A percentile compares a stretch with the other conserved stretches of the same genome.
phyloP scores from a whole-genome alignment of 805 yeast genomes.

The Sugiyamaella qingdaonensis region DNA sequence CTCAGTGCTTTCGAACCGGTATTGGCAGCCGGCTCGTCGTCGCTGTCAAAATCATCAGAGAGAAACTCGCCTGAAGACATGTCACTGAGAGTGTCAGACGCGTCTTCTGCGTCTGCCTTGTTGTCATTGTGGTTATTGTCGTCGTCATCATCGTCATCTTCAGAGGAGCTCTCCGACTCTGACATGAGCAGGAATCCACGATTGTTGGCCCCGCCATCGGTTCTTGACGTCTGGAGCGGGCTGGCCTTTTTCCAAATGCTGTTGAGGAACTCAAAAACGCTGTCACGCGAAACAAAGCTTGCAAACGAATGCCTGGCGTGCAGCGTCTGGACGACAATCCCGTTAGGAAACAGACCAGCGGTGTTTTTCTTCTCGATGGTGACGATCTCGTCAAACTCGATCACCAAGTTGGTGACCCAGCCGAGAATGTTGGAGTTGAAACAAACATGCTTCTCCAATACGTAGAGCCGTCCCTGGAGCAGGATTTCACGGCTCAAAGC shows the following conservation, averaged over 20 bases:
- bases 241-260: conserved; percentile 55
- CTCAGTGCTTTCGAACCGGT: conserved; percentile 1
- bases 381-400: conserved; percentile 66
- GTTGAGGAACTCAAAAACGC: conserved; percentile 65
- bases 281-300: conserved; percentile 77
- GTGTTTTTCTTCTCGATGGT: conserved; percentile 77
- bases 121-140: conserved; percentile 18
- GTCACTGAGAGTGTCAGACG: background rate
- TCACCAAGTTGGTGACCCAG: conserved; percentile 79
- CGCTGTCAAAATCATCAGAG: conserved; percentile 27
- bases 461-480: conserved; percentile 80
- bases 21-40: conserved; percentile 26
- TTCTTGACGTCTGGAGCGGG: conserved; percentile 30
- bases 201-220: conserved; percentile 2
- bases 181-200: conserved; percentile 12
- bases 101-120: conserved; percentile 21
- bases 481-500: conserved; percentile 84
- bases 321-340: conserved; percentile 64
- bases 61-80: conserved; percentile 18
- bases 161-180: conserved; percentile 38
- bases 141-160: conserved; percentile 19
- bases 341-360: conserved; percentile 89
- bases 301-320: conserved; percentile 74
- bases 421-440: conserved; percentile 85
- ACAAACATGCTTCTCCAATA: conserved; percentile 73